Percentiles rank a stretch among this genome's conserved stretches.
phyloP scores from a whole-genome alignment of 2,329 filamentous ascomycete species.

The Trichoderma sp. region DNA sequence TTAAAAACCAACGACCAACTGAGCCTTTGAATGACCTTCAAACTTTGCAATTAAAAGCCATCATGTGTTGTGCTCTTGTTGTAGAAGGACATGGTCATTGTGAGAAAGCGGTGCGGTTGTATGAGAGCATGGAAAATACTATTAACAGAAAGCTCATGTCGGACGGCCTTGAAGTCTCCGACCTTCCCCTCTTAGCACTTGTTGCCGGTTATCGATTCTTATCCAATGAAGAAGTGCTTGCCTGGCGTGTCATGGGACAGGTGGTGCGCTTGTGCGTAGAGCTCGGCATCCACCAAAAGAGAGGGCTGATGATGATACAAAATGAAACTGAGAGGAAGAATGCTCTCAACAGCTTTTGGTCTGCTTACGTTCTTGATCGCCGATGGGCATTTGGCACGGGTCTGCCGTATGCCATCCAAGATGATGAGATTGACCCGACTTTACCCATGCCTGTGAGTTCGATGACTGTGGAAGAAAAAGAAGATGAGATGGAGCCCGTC shows the following conservation, averaged over 20 bases:
- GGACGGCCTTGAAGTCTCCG: constrained; percentile 50
- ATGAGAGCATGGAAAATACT: constrained; percentile 71
- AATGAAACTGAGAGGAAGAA: constrained; percentile 68
- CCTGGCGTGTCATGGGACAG: constrained; percentile 85
- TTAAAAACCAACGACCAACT: constrained; percentile 45
- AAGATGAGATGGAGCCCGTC: neutral
- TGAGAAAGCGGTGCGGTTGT: constrained; percentile 70
- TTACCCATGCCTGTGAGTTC: constrained; percentile 74
- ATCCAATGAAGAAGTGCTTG: constrained; percentile 79
- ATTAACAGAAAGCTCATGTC: constrained; percentile 67
- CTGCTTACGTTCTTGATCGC: constrained; percentile 80
- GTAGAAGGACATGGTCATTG: constrained; percentile 80
- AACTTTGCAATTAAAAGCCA: constrained; percentile 75
- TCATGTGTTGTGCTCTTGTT: constrained; percentile 75
- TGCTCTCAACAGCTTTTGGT: constrained; percentile 79
- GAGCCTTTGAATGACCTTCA: constrained; percentile 50
- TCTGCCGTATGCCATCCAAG: constrained; percentile 81
- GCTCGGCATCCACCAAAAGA: constrained; percentile 78
- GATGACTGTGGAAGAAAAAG: too few species aligned
- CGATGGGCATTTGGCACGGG: constrained; percentile 90
- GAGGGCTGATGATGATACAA: constrained; percentile 69
- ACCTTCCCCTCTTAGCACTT: constrained; percentile 54
- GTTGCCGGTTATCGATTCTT: constrained; percentile 75
- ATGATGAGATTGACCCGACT: constrained; percentile 79
- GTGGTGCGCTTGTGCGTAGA: constrained; percentile 78